Base-by-base conservation (phyloP, 495 filamentous ascomycete genomes). In the Saxophila tyrrhenica region DNA sequence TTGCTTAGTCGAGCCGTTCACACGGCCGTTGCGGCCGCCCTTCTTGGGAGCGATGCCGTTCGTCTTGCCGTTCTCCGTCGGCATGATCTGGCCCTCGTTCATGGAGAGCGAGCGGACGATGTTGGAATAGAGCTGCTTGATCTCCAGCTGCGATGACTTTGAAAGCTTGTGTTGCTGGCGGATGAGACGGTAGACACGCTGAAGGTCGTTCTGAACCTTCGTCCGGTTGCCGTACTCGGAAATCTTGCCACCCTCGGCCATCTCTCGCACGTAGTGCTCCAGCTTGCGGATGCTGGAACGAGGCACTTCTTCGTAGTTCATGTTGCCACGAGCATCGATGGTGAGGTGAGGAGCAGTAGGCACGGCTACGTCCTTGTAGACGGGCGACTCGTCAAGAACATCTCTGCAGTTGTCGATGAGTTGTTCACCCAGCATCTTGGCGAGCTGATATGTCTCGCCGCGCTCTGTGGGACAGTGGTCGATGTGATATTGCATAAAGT, bases 401-500 rank as follows among this genome's bases (percentile, higher is more conserved):
- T 97, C 92, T 64, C 85, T 90, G 76, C 92, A 97, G 70, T 99
- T 97, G 63, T 95, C 88, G 61, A 97, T 95, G 51, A 99, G 81
- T 69, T 92, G 86, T 62, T 89, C 78, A 23, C 88, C 91, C n/a
- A 99, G 81, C 69, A 90, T 81, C 75, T 99, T 94, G 50, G 94
- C 92, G 17, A 99, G 81, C 69, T 91, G 74, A 73, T 99, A 99
- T 15, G 94, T 99, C 69, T 99, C 92, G 48, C 92, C 92, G 16
- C 89, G 83, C 59, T 97, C 89, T 0, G 92, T 89, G 5, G 92
- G 92, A 73, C 92, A 97, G 73, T 96, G 89, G 64, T 99, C 94
- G 68, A 99, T 97, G 74, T 99, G 92, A 61, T 99, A 96, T 62
- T 97, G 94, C 92, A 99, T 99, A 72, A 96, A 97, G 59, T 99